These are phyloP conservation scores for Myriosclerotinia duriaeana DNA, from an alignment of 2,329 filamentous ascomycete species.

Conservation along the genomic window DNA sequence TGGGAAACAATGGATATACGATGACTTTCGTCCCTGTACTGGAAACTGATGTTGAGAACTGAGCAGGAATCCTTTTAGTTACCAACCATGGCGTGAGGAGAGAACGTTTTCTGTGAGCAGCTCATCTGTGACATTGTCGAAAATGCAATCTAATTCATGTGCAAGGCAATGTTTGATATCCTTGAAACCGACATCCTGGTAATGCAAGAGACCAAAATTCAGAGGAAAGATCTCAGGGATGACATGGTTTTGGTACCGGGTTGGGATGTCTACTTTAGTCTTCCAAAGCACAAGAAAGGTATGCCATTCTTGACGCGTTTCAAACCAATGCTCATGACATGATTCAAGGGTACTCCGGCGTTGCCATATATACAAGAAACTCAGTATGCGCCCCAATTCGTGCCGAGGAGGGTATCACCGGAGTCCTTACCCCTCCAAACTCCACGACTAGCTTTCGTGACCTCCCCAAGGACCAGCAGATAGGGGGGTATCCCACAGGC, in stretches of 20 bases:
- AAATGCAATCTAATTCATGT: conserved; percentile 11
- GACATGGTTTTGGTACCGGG: conserved; percentile 94
- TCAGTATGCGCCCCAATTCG: conserved; percentile 79
- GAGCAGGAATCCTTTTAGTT: conserved; percentile 74
- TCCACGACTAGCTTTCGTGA: conserved; percentile 71
- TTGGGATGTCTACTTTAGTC: conserved; percentile 95
- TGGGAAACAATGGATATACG: background rate
- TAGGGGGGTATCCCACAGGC: conserved; percentile 81
- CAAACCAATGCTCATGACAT: conserved; percentile 17
- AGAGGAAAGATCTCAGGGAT: conserved; percentile 85
- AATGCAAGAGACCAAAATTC: conserved; percentile 96
- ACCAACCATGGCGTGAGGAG: conserved; percentile 76
- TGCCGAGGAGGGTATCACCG: conserved; percentile 92
- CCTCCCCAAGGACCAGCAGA: conserved; percentile 69
- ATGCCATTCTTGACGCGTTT: conserved; percentile 27
- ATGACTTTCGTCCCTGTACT: background rate
- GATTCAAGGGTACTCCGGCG: conserved; percentile 80
- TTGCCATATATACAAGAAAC: conserved; percentile 92
- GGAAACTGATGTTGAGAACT: background rate
- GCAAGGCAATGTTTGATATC: conserved; percentile 86
- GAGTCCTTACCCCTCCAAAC: conserved; percentile 71
- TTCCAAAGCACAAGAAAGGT: conserved; percentile 94
- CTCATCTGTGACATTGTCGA: conserved; percentile 1
- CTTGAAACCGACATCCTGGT: conserved; percentile 90
- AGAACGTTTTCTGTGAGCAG: conserved; percentile 63